Evolutionary conservation across 345 rosid genomes (phyloP).

Genomic region (Ailanthus altissimus): DNA sequence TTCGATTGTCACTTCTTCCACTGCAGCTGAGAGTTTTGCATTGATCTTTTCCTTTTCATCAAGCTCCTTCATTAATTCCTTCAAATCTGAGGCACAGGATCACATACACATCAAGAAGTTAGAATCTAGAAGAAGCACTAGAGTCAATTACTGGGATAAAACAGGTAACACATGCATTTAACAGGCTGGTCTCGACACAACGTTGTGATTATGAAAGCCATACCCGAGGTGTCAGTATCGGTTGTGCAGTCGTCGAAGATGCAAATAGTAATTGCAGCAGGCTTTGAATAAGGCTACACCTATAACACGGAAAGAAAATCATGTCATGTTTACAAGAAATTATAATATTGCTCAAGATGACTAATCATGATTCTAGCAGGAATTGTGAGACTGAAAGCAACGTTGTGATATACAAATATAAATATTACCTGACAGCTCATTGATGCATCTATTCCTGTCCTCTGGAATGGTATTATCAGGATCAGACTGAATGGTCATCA

Average conservation of each 20-base stretch:
- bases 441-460: slow-evolving; percentile 86
- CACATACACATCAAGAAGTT: slow-evolving; percentile 7
- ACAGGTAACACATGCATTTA: neutral
- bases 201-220: neutral
- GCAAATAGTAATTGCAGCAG: slow-evolving; percentile 90
- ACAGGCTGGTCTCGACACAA: neutral
- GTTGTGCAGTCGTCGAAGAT: slow-evolving; percentile 96
- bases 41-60: slow-evolving; percentile 95
- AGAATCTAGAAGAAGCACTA: slow-evolving; percentile 14
- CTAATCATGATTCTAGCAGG: neutral
- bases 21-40: slow-evolving; percentile 78
- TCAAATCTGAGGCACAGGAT: neutral
- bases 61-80: slow-evolving; percentile 90
- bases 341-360: neutral
- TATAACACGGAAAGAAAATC: slow-evolving; percentile 22
- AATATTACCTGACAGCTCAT: slow-evolving; percentile 71
- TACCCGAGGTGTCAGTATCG: slow-evolving; percentile 84
- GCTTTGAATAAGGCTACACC: slow-evolving; percentile 82
- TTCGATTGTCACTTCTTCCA: slow-evolving; percentile 89
- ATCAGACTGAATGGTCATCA: slow-evolving; percentile 75
- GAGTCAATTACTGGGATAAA: neutral
- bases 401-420: neutral
- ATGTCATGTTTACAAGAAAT: slow-evolving; percentile 3
- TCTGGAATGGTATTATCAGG: slow-evolving; percentile 89
- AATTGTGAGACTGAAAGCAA: neutral